Percentiles rank a stretch among this genome's conserved stretches.
These are phyloP conservation scores for Paracoccidioides brasiliensis DNA, from an alignment of 2,329 filamentous ascomycete species.

Conservation along the genomic window DNA sequence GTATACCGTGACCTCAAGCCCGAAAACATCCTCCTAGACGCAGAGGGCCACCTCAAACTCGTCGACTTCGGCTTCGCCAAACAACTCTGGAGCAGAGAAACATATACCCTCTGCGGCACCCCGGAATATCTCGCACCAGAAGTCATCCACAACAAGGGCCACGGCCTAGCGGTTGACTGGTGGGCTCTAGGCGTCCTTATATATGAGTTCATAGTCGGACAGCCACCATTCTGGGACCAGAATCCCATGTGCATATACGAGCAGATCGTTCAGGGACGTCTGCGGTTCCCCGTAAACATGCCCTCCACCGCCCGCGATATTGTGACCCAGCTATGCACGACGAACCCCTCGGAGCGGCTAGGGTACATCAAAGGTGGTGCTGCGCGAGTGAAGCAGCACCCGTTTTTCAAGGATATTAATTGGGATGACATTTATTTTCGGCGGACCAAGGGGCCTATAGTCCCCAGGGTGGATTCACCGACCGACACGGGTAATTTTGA, in stretches of 20 bases:
- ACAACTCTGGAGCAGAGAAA: conserved; percentile 44
- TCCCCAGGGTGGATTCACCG: conserved; percentile 46
- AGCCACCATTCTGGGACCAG: conserved; percentile 56
- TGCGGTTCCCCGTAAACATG: conserved; percentile 49
- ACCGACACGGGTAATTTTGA: conserved; percentile 54
- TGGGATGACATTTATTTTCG: conserved; percentile 52
- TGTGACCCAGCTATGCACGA: conserved; percentile 49
- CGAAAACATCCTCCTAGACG: conserved; percentile 54
- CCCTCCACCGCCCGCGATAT: conserved; percentile 46
- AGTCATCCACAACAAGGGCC: conserved; percentile 52
- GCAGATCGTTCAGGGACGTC: conserved; percentile 50
- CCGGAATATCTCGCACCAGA: conserved; percentile 56
- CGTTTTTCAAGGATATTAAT: conserved; percentile 48
- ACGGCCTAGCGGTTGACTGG: conserved; percentile 55
- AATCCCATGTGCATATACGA: conserved; percentile 59
- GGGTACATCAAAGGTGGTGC: conserved; percentile 51
- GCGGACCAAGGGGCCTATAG: conserved; percentile 47
- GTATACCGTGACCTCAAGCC: conserved; percentile 55
- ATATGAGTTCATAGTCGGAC: conserved; percentile 54
- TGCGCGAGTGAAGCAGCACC: conserved; percentile 45
- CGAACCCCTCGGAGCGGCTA: conserved; percentile 49
- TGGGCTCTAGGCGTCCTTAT: conserved; percentile 56
- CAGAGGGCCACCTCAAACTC: conserved; percentile 51
- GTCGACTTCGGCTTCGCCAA: conserved; percentile 59
- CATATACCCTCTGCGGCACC: conserved; percentile 54